Percentiles rank a stretch among this genome's conserved stretches.
phyloP scores from a whole-genome alignment of 345 rosid genomes.

The Acer campestre region DNA sequence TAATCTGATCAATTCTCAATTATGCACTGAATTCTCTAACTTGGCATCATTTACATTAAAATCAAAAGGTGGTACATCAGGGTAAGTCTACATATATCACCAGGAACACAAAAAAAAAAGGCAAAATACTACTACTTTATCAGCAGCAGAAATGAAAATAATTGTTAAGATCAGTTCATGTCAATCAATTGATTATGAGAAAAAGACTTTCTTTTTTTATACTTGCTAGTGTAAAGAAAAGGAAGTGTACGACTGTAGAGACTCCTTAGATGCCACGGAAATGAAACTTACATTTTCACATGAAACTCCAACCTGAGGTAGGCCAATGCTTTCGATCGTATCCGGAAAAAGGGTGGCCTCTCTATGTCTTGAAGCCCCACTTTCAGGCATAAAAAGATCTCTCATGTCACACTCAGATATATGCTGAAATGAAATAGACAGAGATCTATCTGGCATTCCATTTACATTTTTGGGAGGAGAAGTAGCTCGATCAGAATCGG shows the following conservation, averaged over 20 bases:
- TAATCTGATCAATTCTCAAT: neutral
- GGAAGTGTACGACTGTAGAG: neutral
- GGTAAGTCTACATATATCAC: neutral
- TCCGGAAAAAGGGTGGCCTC: constrained; percentile 42
- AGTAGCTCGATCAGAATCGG: constrained; percentile 39
- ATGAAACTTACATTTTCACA: constrained; percentile 47
- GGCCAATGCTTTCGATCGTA: constrained; percentile 35
- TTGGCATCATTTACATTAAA: neutral
- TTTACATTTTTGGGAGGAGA: constrained; percentile 42
- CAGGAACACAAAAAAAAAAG: neutral
- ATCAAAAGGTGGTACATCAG: neutral
- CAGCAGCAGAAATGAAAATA: neutral
- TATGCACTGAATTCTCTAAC: neutral
- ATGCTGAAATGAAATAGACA: constrained; percentile 32
- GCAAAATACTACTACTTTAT: neutral
- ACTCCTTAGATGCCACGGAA: constrained; percentile 4
- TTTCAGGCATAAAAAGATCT: constrained; percentile 40
- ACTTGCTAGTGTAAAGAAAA: neutral
- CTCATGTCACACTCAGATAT: constrained; percentile 17
- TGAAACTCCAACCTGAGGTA: constrained; percentile 27
- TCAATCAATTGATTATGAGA: neutral
- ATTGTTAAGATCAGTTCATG: neutral
- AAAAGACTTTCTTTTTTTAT: constrained; percentile 6
- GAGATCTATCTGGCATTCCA: constrained; percentile 35
- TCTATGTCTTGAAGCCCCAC: constrained; percentile 37